A percentile compares a stretch with the other conserved stretches of the same genome.
These are phyloP conservation scores for Boletus insuetus DNA, from an alignment of 768 basidiomycete species.

Conservation along the genomic window DNA sequence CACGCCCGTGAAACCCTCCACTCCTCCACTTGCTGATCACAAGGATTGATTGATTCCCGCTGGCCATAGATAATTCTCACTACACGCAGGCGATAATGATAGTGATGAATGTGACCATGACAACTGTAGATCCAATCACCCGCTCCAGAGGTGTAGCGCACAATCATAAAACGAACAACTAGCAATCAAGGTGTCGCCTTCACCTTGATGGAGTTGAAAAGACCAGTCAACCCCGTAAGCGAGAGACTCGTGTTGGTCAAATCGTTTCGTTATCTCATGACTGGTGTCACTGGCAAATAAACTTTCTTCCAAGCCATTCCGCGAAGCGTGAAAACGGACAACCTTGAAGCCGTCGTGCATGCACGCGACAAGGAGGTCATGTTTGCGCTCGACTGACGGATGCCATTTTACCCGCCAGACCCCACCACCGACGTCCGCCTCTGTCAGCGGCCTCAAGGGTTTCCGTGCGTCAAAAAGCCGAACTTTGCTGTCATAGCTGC, in stretches of 20 bases:
- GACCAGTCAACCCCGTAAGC: conserved; percentile 96
- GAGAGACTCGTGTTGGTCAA: conserved; percentile 75
- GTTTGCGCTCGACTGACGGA: conserved; percentile 59
- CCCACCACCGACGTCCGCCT: conserved; percentile 80
- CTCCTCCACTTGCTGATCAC: neutral
- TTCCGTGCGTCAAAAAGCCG: conserved; percentile 82
- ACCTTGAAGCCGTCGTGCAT: conserved; percentile 99
- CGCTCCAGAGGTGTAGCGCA: conserved; percentile 73
- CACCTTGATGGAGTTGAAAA: conserved; percentile 33
- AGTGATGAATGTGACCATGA: neutral
- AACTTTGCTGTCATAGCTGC: conserved; percentile 81
- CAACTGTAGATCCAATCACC: conserved; percentile 34
- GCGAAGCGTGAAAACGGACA: conserved; percentile 32
- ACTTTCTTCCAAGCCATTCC: neutral
- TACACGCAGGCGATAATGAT: neutral
- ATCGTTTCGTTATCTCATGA: conserved; percentile 50
- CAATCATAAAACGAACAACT: conserved; percentile 98
- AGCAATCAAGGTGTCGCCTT: conserved; percentile 56
- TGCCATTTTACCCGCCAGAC: conserved; percentile 98
- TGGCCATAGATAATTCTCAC: neutral
- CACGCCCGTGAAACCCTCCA: conserved; percentile 1
- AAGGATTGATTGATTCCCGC: neutral
- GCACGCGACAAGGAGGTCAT: conserved; percentile 86
- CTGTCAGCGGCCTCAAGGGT: conserved; percentile 50
- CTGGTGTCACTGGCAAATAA: conserved; percentile 11